phyloP scores from a whole-genome alignment of 257 asterid genomes.

The Lantana camara region DNA sequence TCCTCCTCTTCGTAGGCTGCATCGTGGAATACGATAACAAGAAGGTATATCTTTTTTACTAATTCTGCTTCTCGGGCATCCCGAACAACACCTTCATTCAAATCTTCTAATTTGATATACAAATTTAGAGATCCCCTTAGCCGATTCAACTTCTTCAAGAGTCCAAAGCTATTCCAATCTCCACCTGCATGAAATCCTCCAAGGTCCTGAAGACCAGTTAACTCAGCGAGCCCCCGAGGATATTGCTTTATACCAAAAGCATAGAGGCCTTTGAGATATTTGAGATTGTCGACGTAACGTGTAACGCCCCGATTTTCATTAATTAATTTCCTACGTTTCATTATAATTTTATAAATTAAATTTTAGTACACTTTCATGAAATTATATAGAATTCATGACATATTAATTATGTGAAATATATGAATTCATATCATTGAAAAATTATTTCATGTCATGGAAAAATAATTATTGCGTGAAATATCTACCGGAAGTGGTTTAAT shows the following conservation, averaged over 20 bases:
- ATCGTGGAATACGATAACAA: neutral
- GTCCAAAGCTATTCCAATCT: neutral
- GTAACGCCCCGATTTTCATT: too few relatives aligned
- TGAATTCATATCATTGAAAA: too few relatives aligned
- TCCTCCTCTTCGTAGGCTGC: neutral
- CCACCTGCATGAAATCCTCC: neutral
- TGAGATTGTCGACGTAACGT: slow-evolving; percentile 12
- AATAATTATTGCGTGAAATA: too few relatives aligned
- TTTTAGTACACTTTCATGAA: too few relatives aligned
- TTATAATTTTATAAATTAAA: too few relatives aligned
- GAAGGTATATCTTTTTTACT: neutral
- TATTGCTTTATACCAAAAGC: too few relatives aligned
- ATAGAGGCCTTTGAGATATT: slow-evolving; percentile 11
- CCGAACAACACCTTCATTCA: neutral
- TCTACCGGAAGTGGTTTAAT: too few relatives aligned
- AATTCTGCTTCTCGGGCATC: slow-evolving; percentile 4
- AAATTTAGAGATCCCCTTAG: neutral
- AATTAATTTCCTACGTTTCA: too few relatives aligned
- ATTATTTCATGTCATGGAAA: too few relatives aligned
- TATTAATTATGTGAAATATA: too few relatives aligned
- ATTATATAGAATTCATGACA: too few relatives aligned
- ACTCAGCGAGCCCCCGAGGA: neutral
- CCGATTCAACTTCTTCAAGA: slow-evolving; percentile 10
- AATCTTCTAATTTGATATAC: neutral
- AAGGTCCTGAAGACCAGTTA: slow-evolving; percentile 16